Base-by-base conservation (phyloP, 1,284 basidiomycete genomes). In the Leccinum fuscescens region DNA sequence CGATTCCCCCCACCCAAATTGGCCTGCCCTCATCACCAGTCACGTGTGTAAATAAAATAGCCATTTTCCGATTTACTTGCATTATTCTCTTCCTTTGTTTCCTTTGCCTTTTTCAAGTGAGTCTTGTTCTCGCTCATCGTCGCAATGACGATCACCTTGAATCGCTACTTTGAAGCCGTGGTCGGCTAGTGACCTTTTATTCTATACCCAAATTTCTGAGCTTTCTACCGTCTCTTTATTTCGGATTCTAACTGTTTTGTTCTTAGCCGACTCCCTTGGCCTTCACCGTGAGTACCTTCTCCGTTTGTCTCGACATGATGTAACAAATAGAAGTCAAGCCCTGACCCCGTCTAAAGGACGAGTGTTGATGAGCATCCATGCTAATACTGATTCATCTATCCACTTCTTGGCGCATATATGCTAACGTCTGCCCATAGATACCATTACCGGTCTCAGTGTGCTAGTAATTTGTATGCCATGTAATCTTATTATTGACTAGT, bases 131-230 rank as follows among this genome's bases (percentile, higher is more conserved):
- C 11, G 39, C 4, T 4, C 29, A 22, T 60, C 61, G 59, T 72
- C 73, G 67, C 76, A 24, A 61, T 82, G 89, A 90, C 79, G 88
- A 89, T 73, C 82, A 76, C 75, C 76, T 79, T 77, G 89, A 90
- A 92, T 91, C 89, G 89, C 88, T 91, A 90, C 88, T 85, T 88
- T 73, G 89, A 91, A 84, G 84, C 68, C 76, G 67, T 60, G 27
- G n/a, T 42, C 63, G 76, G 88, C 82, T 86, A 15, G 83, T 90
- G 89, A 91, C 78, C 73, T 71, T 73, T 70, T 69, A 79, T 79
- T 74, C 80, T 82, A 92, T 91, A 91, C 89, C 89, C 89, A 91
- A 91, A 91, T 92, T 91, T 90, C 89, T 77, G 89, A 92, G 80
- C 77, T 68, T 74, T 54, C 27, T 57, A 59, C 33, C 49, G 29